Conservation (phyloP, 768 basidiomycete species). For the Leccinum ochraceum region DNA sequence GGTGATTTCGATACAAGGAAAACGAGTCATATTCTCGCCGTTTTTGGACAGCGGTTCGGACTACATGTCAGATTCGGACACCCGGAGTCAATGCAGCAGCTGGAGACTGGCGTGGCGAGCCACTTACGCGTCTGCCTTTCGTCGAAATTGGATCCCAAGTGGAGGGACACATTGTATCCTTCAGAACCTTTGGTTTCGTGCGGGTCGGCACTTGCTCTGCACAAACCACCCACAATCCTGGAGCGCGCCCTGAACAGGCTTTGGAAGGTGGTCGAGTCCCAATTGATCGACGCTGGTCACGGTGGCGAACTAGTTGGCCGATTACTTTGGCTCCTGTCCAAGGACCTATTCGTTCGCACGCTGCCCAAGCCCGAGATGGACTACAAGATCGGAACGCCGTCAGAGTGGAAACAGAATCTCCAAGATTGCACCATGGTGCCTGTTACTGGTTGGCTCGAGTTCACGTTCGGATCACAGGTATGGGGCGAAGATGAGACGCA, state of each 20-base stretch:
- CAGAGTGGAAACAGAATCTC: not conserved
- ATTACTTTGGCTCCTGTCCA: constrained; percentile 5
- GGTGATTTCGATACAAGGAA: not conserved
- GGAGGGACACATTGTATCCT: constrained; percentile 12
- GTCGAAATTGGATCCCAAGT: constrained; percentile 2
- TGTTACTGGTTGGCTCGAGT: constrained; percentile 4
- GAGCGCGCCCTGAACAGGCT: not conserved
- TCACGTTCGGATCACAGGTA: constrained; percentile 4
- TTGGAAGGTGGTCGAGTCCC: not conserved
- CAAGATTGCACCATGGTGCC: constrained; percentile 7
- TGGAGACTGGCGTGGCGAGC: constrained; percentile 5
- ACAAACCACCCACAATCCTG: not conserved
- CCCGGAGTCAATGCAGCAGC: not conserved
- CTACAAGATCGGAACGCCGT: not conserved
- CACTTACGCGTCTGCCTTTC: constrained; percentile 13
- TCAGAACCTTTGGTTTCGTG: constrained; percentile 13
- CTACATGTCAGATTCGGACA: not conserved
- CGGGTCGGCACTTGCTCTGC: not conserved
- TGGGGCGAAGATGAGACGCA: not conserved
- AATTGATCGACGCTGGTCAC: constrained; percentile 2
- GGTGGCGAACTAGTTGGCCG: not conserved
- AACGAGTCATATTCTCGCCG: not conserved
- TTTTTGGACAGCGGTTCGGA: not conserved
- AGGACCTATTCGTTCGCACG: constrained; percentile 4
- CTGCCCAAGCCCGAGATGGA: not conserved